These are phyloP conservation scores for Casuarina glauca DNA, from an alignment of 306 rosid species.

Conservation along the genomic window DNA sequence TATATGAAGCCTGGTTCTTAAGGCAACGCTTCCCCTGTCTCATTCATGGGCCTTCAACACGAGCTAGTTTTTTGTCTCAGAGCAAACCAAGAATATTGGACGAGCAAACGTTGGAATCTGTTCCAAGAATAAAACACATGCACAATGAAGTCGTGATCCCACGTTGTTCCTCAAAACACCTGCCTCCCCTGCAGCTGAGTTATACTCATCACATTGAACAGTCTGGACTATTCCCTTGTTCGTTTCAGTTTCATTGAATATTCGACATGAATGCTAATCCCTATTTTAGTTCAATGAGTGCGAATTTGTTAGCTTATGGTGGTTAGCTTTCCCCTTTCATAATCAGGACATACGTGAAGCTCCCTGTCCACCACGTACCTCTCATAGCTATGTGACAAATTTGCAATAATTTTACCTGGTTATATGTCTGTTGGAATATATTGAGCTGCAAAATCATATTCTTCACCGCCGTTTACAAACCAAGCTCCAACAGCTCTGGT, in stretches of 20 bases:
- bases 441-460: not conserved
- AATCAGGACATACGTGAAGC: not conserved
- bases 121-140: not conserved
- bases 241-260: slow-evolving; percentile 14
- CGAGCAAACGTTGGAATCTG: not conserved
- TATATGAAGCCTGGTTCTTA: too few relatives aligned
- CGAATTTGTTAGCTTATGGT: not conserved
- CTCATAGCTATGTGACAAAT: not conserved
- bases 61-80: not conserved
- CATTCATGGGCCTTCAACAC: not conserved
- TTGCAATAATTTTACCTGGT: not conserved
- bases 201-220: not conserved
- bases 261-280: not conserved
- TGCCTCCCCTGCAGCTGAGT: not conserved
- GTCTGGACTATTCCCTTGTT: not conserved
- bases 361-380: not conserved
- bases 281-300: not conserved
- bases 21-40: too few relatives aligned
- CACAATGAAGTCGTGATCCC: not conserved
- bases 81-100: not conserved
- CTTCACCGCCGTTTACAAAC: not conserved
- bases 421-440: not conserved
- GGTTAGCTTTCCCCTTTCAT: not conserved
- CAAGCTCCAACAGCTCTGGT: not conserved
- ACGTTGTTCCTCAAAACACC: not conserved